Percentiles rank a stretch among this genome's conserved stretches.
phyloP scores from a whole-genome alignment of 169 alveolate genomes.

The Sarcocystis neurona region DNA sequence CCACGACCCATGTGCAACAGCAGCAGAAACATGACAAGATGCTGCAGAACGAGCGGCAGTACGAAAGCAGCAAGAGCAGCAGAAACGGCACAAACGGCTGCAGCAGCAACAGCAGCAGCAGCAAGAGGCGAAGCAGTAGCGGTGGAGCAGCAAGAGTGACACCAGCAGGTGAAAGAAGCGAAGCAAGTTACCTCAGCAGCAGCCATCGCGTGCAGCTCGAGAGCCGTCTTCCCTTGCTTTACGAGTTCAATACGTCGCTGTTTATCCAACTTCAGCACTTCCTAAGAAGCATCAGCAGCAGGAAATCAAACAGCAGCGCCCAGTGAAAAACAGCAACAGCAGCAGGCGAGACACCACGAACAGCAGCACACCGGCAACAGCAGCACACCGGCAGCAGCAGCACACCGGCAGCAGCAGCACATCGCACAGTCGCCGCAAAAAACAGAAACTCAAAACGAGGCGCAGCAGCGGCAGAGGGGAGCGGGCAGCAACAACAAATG shows the following conservation, averaged over 20 bases:
- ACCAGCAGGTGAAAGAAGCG: neutral
- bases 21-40: neutral
- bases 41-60: neutral
- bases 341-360: neutral
- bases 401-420: too few species aligned
- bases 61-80: neutral
- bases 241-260: conserved; percentile 57
- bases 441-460: too few species aligned
- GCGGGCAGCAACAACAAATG: too few species aligned
- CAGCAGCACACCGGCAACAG: neutral
- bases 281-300: conserved; percentile 36
- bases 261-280: conserved; percentile 59
- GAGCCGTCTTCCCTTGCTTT: conserved; percentile 61
- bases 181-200: conserved; percentile 54
- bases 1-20: too few species aligned
- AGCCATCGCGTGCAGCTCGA: conserved; percentile 58
- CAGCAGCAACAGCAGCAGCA: neutral
- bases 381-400: too few species aligned
- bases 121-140: neutral
- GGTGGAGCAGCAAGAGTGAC: neutral
- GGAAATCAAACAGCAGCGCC: conserved; percentile 41
- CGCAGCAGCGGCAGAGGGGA: too few species aligned
- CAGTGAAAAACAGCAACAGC: conserved; percentile 1
- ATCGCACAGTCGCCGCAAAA: too few species aligned
- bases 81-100: neutral